These are phyloP conservation scores for Zygosaccharomyces lentus DNA, from an alignment of 805 yeast genomes.

Conservation along the genomic window DNA sequence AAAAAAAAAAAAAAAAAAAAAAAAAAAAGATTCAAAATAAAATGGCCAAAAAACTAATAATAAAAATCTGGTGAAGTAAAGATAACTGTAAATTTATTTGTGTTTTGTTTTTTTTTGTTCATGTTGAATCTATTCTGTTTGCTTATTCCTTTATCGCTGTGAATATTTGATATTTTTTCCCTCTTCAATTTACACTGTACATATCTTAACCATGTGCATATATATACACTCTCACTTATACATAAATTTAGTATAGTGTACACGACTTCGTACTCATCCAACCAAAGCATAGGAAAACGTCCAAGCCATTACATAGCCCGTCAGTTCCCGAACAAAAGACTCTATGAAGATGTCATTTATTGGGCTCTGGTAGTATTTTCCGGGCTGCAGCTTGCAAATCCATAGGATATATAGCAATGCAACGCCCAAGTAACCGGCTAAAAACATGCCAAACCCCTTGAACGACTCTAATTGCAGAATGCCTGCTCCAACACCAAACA, in stretches of 20 bases:
- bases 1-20: neutral
- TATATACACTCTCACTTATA: constrained; percentile 11
- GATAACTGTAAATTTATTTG: constrained; percentile 3
- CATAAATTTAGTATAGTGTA: constrained; percentile 6
- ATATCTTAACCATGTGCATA: constrained; percentile 10
- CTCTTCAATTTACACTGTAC: constrained; percentile 12
- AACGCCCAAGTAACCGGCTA: constrained; percentile 35
- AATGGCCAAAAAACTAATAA: neutral
- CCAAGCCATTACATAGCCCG: constrained; percentile 57
- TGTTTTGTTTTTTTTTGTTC: neutral
- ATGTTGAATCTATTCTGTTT: neutral
- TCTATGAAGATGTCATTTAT: constrained; percentile 41
- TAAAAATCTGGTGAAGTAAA: neutral
- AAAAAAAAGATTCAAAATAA: neutral
- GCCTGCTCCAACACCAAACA: constrained; percentile 53
- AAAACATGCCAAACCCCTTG: constrained; percentile 45
- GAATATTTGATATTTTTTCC: constrained; percentile 9
- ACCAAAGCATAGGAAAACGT: constrained; percentile 50
- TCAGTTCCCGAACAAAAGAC: constrained; percentile 44
- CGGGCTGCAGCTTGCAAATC: constrained; percentile 36
- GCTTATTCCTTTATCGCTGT: constrained; percentile 12
- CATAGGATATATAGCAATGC: constrained; percentile 33
- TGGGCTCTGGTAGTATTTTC: constrained; percentile 39
- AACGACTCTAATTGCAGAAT: constrained; percentile 48
- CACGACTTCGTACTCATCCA: constrained; percentile 18